phyloP scores from a whole-genome alignment of 2,329 filamentous ascomycete species.

The Mycosphaerella sp. region DNA sequence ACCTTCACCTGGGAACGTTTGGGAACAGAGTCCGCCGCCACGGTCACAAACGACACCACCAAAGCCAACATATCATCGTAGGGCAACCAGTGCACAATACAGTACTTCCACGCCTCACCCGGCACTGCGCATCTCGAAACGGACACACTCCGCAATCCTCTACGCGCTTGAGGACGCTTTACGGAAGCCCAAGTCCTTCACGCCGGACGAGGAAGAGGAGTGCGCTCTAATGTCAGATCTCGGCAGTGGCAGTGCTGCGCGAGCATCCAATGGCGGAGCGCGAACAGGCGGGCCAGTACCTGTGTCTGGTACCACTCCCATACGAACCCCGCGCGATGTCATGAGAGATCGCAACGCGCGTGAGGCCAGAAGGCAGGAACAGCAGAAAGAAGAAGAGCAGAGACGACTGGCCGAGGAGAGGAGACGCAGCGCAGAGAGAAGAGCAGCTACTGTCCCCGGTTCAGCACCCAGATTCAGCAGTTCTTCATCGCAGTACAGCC shows the following conservation, averaged over 20 bases:
- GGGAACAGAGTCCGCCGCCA: slow-evolving; percentile 12
- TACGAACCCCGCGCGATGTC: slow-evolving; percentile 81
- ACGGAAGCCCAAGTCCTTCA: slow-evolving; percentile 74
- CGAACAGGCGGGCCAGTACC: slow-evolving; percentile 50
- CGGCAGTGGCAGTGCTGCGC: slow-evolving; percentile 43
- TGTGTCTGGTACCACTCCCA: slow-evolving; percentile 48
- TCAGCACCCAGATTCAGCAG: slow-evolving; percentile 24
- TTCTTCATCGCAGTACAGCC: slow-evolving; percentile 28
- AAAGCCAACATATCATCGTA: slow-evolving; percentile 31
- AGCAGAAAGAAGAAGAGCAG: slow-evolving; percentile 46
- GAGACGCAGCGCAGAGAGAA: slow-evolving; percentile 53
- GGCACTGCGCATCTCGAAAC: slow-evolving; percentile 67
- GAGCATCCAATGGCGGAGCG: slow-evolving; percentile 52
- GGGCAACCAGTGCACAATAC: slow-evolving; percentile 31
- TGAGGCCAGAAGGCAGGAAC: slow-evolving; percentile 62
- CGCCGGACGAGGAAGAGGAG: slow-evolving; percentile 77
- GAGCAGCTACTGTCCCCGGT: slow-evolving; percentile 40
- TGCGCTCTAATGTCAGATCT: slow-evolving; percentile 90
- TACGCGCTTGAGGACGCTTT: slow-evolving; percentile 89
- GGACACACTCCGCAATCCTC: slow-evolving; percentile 83
- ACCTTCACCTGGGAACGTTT: slow-evolving; percentile 2
- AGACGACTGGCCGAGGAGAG: slow-evolving; percentile 52
- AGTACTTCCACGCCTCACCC: slow-evolving; percentile 42
- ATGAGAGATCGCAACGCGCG: slow-evolving; percentile 80
- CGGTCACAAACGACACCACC: slow-evolving; percentile 23